A percentile compares a stretch with the other conserved stretches of the same genome.
Conservation (phyloP, 129 eudicot genomes). For the Scalesia atractyloides region DNA sequence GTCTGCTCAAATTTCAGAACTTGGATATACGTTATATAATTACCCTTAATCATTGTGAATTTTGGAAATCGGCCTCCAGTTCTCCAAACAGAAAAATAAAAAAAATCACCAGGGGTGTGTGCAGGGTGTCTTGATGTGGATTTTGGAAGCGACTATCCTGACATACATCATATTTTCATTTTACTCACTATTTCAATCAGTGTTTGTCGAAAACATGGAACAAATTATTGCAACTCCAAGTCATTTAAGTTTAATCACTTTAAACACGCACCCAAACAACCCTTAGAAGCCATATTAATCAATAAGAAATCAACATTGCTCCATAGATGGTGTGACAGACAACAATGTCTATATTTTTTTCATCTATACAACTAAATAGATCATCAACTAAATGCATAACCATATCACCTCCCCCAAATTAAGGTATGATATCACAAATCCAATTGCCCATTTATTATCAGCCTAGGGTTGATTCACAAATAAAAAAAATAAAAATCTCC, state of each 20-base stretch:
- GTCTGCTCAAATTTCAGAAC: not conserved
- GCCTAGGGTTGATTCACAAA: conserved; percentile 2
- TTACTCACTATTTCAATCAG: not conserved
- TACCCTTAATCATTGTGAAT: not conserved
- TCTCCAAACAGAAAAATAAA: conserved; percentile 1
- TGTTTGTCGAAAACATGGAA: not conserved
- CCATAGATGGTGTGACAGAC: not conserved
- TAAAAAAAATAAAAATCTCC: not conserved
- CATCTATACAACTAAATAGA: not conserved
- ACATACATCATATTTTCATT: not conserved
- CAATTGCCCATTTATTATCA: conserved; percentile 11
- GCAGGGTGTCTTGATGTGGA: not conserved
- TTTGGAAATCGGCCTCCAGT: not conserved
- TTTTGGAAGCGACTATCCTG: not conserved
- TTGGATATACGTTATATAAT: not conserved
- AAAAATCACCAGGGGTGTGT: conserved; percentile 3
- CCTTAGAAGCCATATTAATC: not conserved
- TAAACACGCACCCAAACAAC: conserved; percentile 13
- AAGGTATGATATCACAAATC: conserved; percentile 14
- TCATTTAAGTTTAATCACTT: conserved; percentile 10
- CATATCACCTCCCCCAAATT: not conserved
- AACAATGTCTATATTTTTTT: not conserved
- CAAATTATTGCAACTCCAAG: not conserved
- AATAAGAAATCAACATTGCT: not conserved
- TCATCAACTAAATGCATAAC: not conserved